Percentiles rank a stretch among this genome's conserved stretches.
Evolutionary conservation across 768 basidiomycete genomes (phyloP).

Genomic region (Psilocybe tampanensis): DNA sequence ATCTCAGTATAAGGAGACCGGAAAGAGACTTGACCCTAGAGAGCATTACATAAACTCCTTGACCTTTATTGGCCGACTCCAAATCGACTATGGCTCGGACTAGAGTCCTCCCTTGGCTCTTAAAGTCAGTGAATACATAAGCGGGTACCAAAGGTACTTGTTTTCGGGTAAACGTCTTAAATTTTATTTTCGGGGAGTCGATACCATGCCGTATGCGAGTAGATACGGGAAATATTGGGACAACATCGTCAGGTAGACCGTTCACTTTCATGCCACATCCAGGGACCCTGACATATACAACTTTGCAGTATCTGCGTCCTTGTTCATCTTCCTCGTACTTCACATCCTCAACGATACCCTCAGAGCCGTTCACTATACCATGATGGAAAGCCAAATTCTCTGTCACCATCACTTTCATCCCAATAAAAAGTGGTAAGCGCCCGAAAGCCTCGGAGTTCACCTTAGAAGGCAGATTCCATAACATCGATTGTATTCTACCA

Average conservation of each 20-base stretch:
- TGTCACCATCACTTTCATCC: slow-evolving; percentile 4
- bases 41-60: too few species aligned
- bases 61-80: too few species aligned
- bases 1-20: too few species aligned
- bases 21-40: too few species aligned
- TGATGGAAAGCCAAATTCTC: slow-evolving; percentile 1
- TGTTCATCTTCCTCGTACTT: neutral
- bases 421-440: neutral
- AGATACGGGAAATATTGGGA: neutral
- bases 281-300: neutral
- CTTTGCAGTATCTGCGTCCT: neutral
- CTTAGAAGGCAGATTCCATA: neutral
- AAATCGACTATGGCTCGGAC: too few species aligned
- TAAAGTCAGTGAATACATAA: too few species aligned
- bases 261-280: neutral
- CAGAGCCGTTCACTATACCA: neutral
- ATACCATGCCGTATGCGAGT: neutral
- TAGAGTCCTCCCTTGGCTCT: too few species aligned
- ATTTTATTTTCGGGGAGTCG: neutral
- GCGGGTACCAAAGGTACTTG: too few species aligned
- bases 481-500: neutral
- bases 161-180: neutral
- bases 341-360: neutral
- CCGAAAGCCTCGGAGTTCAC: neutral
- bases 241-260: neutral